These are phyloP conservation scores for Diaporthe nobilis DNA, from an alignment of 2,329 filamentous ascomycete species.

Conservation along the genomic window DNA sequence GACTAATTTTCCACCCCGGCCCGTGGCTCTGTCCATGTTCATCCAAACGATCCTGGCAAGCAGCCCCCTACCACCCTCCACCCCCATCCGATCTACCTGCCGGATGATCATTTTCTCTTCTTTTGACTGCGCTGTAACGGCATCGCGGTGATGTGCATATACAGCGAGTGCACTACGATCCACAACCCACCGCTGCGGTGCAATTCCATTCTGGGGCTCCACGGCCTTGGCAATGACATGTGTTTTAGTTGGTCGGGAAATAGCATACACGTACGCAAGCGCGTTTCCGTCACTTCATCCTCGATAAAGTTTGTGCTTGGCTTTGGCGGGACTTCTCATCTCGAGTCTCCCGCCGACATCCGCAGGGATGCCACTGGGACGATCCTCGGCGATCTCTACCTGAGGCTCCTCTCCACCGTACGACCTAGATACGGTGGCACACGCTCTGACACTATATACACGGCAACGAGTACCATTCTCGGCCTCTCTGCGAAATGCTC, in stretches of 20 bases:
- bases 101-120: constrained; percentile 22
- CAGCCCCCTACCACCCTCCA: constrained; percentile 19
- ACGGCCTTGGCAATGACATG: constrained; percentile 1
- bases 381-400: constrained; percentile 20
- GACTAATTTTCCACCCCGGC: constrained; percentile 33
- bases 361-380: constrained; percentile 1
- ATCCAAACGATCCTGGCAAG: constrained; percentile 11
- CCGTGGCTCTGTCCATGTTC: constrained; percentile 17
- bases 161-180: background rate
- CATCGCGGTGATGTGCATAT: background rate
- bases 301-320: constrained; percentile 32
- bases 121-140: constrained; percentile 12
- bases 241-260: background rate
- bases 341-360: background rate
- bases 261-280: background rate
- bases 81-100: constrained; percentile 20
- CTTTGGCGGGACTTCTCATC: constrained; percentile 28
- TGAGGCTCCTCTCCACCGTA: constrained; percentile 15
- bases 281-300: background rate
- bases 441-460: background rate
- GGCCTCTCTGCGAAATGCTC: background rate
- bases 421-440: background rate
- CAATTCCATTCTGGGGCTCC: background rate
- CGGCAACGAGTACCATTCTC: background rate
- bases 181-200: constrained; percentile 8